A percentile compares a stretch with the other conserved stretches of the same genome.
These are phyloP conservation scores for Simplicillium aogashimaense DNA, from an alignment of 2,329 filamentous ascomycete species.

Conservation along the genomic window DNA sequence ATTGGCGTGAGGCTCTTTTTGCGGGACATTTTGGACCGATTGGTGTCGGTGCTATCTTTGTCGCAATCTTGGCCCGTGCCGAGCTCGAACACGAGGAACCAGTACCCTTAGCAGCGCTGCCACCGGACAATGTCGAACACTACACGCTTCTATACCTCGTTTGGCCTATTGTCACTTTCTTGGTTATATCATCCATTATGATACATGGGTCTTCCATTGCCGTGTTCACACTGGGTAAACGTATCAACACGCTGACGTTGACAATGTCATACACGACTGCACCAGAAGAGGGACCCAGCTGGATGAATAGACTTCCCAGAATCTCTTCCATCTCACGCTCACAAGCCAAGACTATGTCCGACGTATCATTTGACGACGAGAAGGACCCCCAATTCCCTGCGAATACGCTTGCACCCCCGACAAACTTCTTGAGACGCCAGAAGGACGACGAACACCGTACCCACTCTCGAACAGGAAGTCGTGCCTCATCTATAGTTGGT, in stretches of 20 bases:
- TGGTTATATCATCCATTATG: slow-evolving; percentile 88
- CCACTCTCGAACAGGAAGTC: slow-evolving; percentile 33
- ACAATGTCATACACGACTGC: slow-evolving; percentile 94
- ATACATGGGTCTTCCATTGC: slow-evolving; percentile 97
- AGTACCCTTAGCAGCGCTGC: slow-evolving; percentile 59
- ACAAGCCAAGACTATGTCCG: slow-evolving; percentile 75
- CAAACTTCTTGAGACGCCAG: slow-evolving; percentile 72
- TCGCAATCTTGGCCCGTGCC: slow-evolving; percentile 85
- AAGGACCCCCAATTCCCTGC: slow-evolving; percentile 52
- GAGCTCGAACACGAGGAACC: slow-evolving; percentile 72
- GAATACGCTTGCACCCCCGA: slow-evolving; percentile 62
- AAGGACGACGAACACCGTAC: slow-evolving; percentile 57
- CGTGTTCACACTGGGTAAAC: slow-evolving; percentile 94
- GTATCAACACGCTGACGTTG: slow-evolving; percentile 90
- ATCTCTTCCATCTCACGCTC: slow-evolving; percentile 62
- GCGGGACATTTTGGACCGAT: slow-evolving; percentile 97
- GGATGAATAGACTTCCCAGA: slow-evolving; percentile 87
- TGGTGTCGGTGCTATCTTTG: slow-evolving; percentile 91
- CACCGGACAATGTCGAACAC: slow-evolving; percentile 42
- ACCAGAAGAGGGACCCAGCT: slow-evolving; percentile 77
- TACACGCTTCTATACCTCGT: slow-evolving; percentile 73
- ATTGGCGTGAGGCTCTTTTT: slow-evolving; percentile 93
- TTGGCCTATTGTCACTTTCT: slow-evolving; percentile 91
- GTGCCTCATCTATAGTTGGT: slow-evolving; percentile 50
- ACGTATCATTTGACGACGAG: slow-evolving; percentile 57